Percentiles rank a stretch among this genome's conserved stretches.
Conservation (phyloP, 2,329 filamentous ascomycete species). For the Claviceps paspali region DNA sequence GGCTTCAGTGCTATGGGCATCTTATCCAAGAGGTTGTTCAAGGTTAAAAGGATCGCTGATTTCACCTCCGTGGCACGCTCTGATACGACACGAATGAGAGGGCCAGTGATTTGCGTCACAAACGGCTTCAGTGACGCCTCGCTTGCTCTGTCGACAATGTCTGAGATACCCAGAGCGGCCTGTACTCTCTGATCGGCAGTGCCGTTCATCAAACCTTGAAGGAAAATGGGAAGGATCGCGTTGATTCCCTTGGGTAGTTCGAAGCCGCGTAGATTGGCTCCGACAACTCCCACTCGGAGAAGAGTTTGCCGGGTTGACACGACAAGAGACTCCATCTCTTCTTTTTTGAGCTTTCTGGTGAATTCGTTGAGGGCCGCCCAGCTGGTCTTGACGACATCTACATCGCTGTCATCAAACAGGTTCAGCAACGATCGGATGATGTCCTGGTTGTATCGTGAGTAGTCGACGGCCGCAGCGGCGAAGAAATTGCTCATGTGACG, state of each 20-base stretch:
- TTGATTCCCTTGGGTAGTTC: slow-evolving; percentile 91
- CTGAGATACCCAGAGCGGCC: slow-evolving; percentile 83
- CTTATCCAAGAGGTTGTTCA: slow-evolving; percentile 93
- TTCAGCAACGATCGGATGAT: slow-evolving; percentile 81
- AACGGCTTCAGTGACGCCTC: slow-evolving; percentile 81
- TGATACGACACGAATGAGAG: slow-evolving; percentile 92
- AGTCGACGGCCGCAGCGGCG: slow-evolving; percentile 63
- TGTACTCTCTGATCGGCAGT: slow-evolving; percentile 83
- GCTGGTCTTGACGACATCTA: slow-evolving; percentile 71
- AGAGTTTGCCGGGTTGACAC: slow-evolving; percentile 74
- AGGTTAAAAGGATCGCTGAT: slow-evolving; percentile 78
- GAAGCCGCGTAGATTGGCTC: slow-evolving; percentile 76
- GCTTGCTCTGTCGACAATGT: slow-evolving; percentile 86
- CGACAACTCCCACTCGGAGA: slow-evolving; percentile 75
- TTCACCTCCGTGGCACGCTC: slow-evolving; percentile 95
- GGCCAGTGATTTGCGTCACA: slow-evolving; percentile 93
- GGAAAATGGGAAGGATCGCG: slow-evolving; percentile 87
- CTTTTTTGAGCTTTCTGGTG: slow-evolving; percentile 80
- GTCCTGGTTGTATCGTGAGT: slow-evolving; percentile 90
- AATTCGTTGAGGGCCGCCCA: slow-evolving; percentile 80
- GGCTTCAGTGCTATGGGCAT: slow-evolving; percentile 91
- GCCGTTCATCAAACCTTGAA: slow-evolving; percentile 96
- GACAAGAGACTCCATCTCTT: slow-evolving; percentile 93
- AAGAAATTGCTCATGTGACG: slow-evolving; percentile 80
- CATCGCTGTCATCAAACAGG: slow-evolving; percentile 78